These are phyloP conservation scores for Strigomonas galati DNA, from an alignment of 208 protist genomes.

Conservation along the genomic window DNA sequence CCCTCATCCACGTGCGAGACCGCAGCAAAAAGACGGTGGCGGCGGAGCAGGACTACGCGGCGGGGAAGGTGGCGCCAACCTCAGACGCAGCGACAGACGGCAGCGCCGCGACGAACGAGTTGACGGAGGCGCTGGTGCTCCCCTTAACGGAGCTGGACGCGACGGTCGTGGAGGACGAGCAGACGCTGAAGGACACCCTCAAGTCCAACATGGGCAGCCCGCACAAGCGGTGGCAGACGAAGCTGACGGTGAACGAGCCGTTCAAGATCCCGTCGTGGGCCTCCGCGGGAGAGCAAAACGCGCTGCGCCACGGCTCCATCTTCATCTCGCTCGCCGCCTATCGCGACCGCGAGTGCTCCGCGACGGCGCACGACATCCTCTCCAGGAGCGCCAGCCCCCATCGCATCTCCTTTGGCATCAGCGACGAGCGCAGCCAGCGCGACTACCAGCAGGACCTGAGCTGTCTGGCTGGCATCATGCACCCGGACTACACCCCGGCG, in stretches of 20 bases:
- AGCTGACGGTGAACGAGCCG: conserved; percentile 17
- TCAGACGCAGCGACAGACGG: no score
- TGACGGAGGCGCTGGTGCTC: no score
- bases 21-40: neutral
- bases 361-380: conserved; percentile 78
- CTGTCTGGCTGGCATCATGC: conserved; percentile 22
- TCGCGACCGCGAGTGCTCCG: conserved; percentile 81
- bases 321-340: conserved; percentile 89
- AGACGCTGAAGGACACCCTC: neutral
- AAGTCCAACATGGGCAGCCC: neutral
- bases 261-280: conserved; percentile 30
- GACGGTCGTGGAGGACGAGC: no score
- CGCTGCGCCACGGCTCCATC: conserved; percentile 57
- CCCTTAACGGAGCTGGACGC: no score
- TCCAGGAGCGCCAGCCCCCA: conserved; percentile 36
- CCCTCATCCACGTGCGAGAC: conserved; percentile 1
- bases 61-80: no score
- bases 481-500: neutral
- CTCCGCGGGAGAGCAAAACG: conserved; percentile 19
- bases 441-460: conserved; percentile 25
- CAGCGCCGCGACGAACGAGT: no score
- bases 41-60: no score
- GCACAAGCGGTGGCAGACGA: conserved; percentile 20
- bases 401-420: conserved; percentile 82
- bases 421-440: conserved; percentile 48